Conservation (phyloP, 306 rosid genomes). For the Senna tora region DNA sequence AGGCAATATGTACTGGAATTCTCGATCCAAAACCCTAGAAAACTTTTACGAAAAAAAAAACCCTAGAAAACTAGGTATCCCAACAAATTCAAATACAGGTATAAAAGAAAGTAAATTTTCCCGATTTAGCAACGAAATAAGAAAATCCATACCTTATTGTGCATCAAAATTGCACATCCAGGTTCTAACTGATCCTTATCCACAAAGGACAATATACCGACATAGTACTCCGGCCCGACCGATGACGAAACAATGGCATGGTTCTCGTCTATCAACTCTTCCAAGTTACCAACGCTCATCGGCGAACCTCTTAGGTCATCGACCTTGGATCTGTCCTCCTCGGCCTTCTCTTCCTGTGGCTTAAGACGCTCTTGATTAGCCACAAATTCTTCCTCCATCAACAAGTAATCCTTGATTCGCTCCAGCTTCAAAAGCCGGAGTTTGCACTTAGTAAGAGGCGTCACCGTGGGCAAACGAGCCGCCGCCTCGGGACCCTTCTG, state of each 20-base stretch:
- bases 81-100: not conserved
- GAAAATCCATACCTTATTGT: slow-evolving; percentile 71
- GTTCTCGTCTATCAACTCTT: slow-evolving; percentile 92
- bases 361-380: slow-evolving; percentile 91
- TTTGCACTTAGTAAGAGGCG: slow-evolving; percentile 91
- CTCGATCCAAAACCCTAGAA: slow-evolving; percentile 7
- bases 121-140: not conserved
- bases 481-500: slow-evolving; percentile 98
- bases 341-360: slow-evolving; percentile 97
- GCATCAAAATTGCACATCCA: slow-evolving; percentile 97
- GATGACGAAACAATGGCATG: slow-evolving; percentile 97
- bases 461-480: slow-evolving; percentile 85
- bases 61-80: not conserved
- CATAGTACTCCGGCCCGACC: slow-evolving; percentile 96
- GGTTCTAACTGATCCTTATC: slow-evolving; percentile 98
- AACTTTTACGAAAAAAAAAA: no score
- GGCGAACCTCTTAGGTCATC: slow-evolving; percentile 98
- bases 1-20: not conserved
- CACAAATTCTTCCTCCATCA: slow-evolving; percentile 98
- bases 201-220: slow-evolving; percentile 87
- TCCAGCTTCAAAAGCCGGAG: slow-evolving; percentile 87
- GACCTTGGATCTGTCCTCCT: slow-evolving; percentile 97
- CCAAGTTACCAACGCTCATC: slow-evolving; percentile 94
- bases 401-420: slow-evolving; percentile 83
- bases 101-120: not conserved